Conservation (phyloP, 2,329 filamentous ascomycete genomes). For the Paraconiothyrium brasiliense region DNA sequence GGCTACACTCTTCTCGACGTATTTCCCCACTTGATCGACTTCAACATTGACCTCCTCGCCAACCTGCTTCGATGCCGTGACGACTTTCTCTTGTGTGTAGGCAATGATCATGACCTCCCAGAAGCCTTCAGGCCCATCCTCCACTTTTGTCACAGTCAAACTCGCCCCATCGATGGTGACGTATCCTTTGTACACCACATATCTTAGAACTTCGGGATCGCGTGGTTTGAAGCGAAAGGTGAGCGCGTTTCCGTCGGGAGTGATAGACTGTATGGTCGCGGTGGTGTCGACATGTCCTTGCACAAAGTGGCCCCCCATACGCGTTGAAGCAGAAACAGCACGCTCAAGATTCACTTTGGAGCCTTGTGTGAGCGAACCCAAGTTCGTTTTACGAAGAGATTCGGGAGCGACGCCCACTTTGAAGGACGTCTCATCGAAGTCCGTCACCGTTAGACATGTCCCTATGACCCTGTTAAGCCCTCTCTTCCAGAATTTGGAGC, state of each 20-base stretch:
- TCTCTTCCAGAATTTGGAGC: not conserved
- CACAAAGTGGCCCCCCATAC: constrained; percentile 98
- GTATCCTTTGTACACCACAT: constrained; percentile 96
- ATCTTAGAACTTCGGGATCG: constrained; percentile 75
- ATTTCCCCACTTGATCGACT: constrained; percentile 88
- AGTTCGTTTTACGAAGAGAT: constrained; percentile 93
- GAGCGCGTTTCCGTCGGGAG: constrained; percentile 87
- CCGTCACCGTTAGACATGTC: constrained; percentile 92
- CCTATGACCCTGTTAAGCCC: constrained; percentile 47
- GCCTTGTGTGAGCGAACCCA: constrained; percentile 74
- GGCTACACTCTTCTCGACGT: constrained; percentile 87
- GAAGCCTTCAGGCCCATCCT: constrained; percentile 82
- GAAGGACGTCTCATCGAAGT: constrained; percentile 72
- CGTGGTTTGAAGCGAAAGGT: constrained; percentile 84
- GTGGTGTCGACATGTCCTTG: constrained; percentile 96
- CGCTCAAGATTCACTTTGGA: constrained; percentile 91
- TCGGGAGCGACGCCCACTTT: constrained; percentile 95
- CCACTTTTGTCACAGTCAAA: constrained; percentile 86
- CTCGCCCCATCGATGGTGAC: constrained; percentile 94
- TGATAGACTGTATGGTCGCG: constrained; percentile 76
- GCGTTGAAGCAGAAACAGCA: constrained; percentile 87
- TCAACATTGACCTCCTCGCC: constrained; percentile 91
- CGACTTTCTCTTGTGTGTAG: constrained; percentile 93
- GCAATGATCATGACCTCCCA: constrained; percentile 97
- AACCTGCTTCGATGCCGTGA: constrained; percentile 78